phyloP scores from a whole-genome alignment of 768 basidiomycete species.

The Tephrocybe sp. region DNA sequence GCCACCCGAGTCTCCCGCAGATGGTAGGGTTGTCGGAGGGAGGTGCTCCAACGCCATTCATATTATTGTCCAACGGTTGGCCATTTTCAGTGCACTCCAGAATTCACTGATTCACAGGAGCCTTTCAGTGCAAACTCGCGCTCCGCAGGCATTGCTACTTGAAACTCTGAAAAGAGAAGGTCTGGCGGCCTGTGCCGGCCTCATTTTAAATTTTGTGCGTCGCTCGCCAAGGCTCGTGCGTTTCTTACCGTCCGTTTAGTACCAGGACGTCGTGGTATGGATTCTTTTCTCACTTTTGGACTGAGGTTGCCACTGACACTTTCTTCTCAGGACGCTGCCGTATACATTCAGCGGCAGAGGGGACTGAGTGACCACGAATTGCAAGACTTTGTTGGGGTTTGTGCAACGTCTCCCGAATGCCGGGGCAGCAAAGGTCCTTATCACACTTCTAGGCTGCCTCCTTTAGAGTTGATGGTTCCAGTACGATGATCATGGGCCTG shows the following conservation, averaged over 20 bases:
- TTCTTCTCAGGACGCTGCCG: conserved; percentile 37
- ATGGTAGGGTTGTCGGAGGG: conserved; percentile 50
- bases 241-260: conserved; percentile 25
- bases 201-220: conserved; percentile 21
- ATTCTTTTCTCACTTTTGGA: conserved; percentile 9
- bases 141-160: conserved; percentile 38
- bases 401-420: not conserved
- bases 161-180: conserved; percentile 34
- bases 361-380: conserved; percentile 35
- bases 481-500: conserved; percentile 43
- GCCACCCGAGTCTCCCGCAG: conserved; percentile 55
- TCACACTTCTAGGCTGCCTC: conserved; percentile 32
- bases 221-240: conserved; percentile 28
- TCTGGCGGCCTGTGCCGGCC: conserved; percentile 35
- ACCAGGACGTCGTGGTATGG: conserved; percentile 36
- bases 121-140: conserved; percentile 39
- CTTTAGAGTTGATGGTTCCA: conserved; percentile 39
- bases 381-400: conserved; percentile 49
- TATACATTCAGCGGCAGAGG: conserved; percentile 43
- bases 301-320: not conserved
- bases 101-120: not conserved
- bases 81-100: not conserved
- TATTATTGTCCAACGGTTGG: conserved; percentile 49
- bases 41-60: conserved; percentile 46
- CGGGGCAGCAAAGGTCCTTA: not conserved